phyloP scores from a whole-genome alignment of 805 yeast genomes.

The Schwanniomyces sp. region DNA sequence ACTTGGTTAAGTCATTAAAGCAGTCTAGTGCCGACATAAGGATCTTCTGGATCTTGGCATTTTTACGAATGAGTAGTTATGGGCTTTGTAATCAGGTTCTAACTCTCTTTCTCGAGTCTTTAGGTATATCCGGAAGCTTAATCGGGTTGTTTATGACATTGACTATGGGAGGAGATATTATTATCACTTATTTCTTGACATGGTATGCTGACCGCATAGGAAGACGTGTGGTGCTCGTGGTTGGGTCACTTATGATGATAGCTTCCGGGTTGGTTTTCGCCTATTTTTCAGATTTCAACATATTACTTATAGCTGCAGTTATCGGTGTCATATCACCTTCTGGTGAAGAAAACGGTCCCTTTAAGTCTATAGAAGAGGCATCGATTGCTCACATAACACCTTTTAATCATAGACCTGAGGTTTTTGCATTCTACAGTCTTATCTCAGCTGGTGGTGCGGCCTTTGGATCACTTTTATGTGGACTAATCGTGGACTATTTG shows the following conservation, averaged over 20 bases:
- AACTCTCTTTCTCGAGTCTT: conserved; percentile 59
- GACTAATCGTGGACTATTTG: conserved; percentile 53
- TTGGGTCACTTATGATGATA: conserved; percentile 69
- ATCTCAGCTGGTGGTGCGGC: conserved; percentile 74
- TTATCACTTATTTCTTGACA: conserved; percentile 66
- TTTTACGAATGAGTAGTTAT: conserved; percentile 69
- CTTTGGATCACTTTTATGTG: conserved; percentile 65
- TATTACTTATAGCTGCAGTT: conserved; percentile 69
- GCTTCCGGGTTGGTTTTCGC: conserved; percentile 66
- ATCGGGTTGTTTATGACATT: conserved; percentile 83
- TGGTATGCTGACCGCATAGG: conserved; percentile 78
- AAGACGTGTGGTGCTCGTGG: conserved; percentile 58
- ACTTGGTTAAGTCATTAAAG: conserved; percentile 31
- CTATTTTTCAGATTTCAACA: conserved; percentile 48
- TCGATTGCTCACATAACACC: conserved; percentile 78
- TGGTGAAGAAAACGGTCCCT: conserved; percentile 91
- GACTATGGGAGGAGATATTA: conserved; percentile 77
- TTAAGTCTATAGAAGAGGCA: conserved; percentile 82
- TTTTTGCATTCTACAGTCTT: conserved; percentile 73
- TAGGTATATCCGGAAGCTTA: conserved; percentile 52
- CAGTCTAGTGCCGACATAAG: conserved; percentile 54
- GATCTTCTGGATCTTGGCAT: conserved; percentile 66
- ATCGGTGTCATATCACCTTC: conserved; percentile 86
- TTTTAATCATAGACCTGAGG: conserved; percentile 60
- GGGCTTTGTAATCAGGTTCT: conserved; percentile 80